Conservation (phyloP, 1,139 yeast species). For the Suhomyces terraborum region DNA sequence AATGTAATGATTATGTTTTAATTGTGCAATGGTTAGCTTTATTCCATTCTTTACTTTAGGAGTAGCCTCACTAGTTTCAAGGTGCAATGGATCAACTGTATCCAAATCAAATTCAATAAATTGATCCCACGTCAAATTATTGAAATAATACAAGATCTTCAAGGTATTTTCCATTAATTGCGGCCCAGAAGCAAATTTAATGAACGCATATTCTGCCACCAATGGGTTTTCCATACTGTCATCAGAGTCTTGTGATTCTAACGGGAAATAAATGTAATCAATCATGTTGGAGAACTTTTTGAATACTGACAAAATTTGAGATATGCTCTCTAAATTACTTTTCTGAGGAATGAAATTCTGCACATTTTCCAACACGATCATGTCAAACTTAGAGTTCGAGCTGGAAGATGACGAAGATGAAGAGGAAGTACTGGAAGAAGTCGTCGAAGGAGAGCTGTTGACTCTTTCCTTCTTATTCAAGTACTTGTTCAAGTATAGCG, state of each 20-base stretch:
- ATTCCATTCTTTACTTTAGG: slow-evolving; percentile 34
- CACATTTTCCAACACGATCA: slow-evolving; percentile 49
- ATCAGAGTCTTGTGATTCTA: slow-evolving; percentile 20
- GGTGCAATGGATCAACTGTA: slow-evolving; percentile 15
- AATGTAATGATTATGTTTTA: slow-evolving; percentile 40
- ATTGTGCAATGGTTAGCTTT: slow-evolving; percentile 40
- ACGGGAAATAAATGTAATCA: slow-evolving; percentile 50
- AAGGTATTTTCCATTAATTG: slow-evolving; percentile 27
- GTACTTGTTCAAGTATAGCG: slow-evolving; percentile 20
- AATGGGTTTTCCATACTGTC: slow-evolving; percentile 7
- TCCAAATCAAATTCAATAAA: slow-evolving; percentile 24
- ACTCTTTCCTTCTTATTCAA: slow-evolving; percentile 24
- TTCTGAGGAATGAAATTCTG: slow-evolving; percentile 26
- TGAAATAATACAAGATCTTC: slow-evolving; percentile 35
- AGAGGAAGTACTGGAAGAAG: neutral
- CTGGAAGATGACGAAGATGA: neutral
- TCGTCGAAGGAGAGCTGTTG: neutral
- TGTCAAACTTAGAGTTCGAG: slow-evolving; percentile 25
- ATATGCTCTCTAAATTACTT: neutral
- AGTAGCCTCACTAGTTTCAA: slow-evolving; percentile 7
- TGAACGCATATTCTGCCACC: slow-evolving; percentile 34
- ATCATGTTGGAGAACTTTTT: slow-evolving; percentile 38
- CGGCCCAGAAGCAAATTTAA: slow-evolving; percentile 26
- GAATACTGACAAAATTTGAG: slow-evolving; percentile 29
- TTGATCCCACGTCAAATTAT: slow-evolving; percentile 29